Conservation (phyloP, 2,329 filamentous ascomycete genomes). For the Sporothrix brasiliensis region DNA sequence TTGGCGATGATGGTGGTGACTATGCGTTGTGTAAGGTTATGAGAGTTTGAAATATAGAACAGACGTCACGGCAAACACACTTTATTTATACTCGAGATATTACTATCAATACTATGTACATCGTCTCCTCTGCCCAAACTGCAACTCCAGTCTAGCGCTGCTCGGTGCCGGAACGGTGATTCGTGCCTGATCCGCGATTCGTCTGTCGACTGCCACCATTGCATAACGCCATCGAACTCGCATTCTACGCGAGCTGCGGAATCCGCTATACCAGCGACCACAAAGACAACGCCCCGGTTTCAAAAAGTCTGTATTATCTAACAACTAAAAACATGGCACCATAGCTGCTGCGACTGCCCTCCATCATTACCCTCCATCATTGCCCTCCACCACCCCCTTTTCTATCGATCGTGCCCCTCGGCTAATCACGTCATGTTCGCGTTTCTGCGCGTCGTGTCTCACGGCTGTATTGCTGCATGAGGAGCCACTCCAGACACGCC, state of each 20-base stretch:
- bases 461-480: neutral
- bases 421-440: constrained; percentile 1
- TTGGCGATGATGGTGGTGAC: neutral
- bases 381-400: neutral
- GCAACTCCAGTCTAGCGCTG: neutral
- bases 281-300: no score
- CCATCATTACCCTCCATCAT: neutral
- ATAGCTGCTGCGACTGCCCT: neutral
- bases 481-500: neutral
- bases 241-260: no score
- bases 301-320: no score
- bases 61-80: neutral
- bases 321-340: neutral
- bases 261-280: no score
- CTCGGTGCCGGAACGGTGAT: constrained; percentile 16
- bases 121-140: neutral
- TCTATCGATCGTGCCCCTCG: no score
- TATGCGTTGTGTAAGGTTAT: no score
- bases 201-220: constrained; percentile 4
- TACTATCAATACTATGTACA: neutral
- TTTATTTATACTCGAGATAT: neutral
- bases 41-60: no score
- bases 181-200: neutral
- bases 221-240: constrained; percentile 14
- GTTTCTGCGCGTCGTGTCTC: constrained; percentile 2